Conservation (phyloP, 768 basidiomycete genomes). For the Tricholomella constricta region DNA sequence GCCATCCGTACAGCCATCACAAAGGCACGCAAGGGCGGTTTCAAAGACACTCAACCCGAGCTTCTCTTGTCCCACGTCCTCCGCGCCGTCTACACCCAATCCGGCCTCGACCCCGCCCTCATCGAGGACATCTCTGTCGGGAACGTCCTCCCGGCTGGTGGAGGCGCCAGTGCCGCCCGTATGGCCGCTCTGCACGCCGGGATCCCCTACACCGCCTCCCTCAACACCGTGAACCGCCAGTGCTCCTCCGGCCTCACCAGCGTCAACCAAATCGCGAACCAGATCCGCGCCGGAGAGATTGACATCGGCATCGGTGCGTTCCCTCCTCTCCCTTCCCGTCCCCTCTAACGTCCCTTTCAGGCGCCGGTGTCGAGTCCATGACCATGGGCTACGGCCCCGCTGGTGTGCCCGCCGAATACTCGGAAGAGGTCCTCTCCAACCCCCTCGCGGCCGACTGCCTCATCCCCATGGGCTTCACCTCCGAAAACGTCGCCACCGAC, state of each 20-base stretch:
- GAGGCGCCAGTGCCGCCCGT: constrained; percentile 80
- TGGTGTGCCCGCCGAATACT: constrained; percentile 54
- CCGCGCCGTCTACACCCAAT: constrained; percentile 65
- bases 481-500: constrained; percentile 88
- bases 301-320: constrained; percentile 84
- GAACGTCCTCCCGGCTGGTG: constrained; percentile 86
- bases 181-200: constrained; percentile 88
- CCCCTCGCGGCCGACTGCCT: constrained; percentile 80
- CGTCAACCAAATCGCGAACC: constrained; percentile 79
- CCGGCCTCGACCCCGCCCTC: constrained; percentile 74
- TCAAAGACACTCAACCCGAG: constrained; percentile 88
- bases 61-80: constrained; percentile 78
- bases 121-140: constrained; percentile 87
- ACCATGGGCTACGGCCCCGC: constrained; percentile 68
- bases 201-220: constrained; percentile 70
- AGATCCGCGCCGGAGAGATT: constrained; percentile 80
- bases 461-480: constrained; percentile 92
- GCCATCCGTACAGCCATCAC: constrained; percentile 92
- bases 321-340: constrained; percentile 1
- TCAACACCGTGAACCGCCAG: constrained; percentile 89
- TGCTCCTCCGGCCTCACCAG: constrained; percentile 88
- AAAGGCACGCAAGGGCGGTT: constrained; percentile 86
- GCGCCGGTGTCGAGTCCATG: constrained; percentile 92
- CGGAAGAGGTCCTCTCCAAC: constrained; percentile 67
- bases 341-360: constrained; percentile 32